phyloP scores from a whole-genome alignment of 352 stramenopile genomes.

The Thalassiosira exigua region DNA sequence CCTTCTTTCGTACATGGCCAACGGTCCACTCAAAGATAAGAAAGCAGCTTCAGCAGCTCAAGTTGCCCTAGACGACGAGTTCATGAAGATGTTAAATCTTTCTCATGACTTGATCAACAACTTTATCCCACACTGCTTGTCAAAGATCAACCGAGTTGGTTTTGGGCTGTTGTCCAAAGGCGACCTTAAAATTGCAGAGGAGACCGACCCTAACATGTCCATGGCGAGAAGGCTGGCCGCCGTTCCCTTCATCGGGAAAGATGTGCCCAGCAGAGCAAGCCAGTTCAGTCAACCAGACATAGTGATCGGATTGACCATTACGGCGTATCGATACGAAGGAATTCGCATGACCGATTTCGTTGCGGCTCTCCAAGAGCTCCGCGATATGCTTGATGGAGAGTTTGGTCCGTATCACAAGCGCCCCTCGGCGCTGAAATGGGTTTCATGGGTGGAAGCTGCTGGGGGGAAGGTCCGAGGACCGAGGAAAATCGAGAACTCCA shows the following conservation, averaged over 20 bases:
- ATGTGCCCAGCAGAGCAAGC: constrained; percentile 97
- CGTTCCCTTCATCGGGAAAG: constrained; percentile 99
- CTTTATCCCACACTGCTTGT: constrained; percentile 97
- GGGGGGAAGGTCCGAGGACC: constrained; percentile 87
- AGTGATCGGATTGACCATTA: constrained; percentile 89
- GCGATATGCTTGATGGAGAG: constrained; percentile 89
- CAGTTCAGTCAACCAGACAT: constrained; percentile 99
- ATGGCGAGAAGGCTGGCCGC: constrained; percentile 93
- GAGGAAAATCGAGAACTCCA: constrained; percentile 73
- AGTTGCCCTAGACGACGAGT: constrained; percentile 86
- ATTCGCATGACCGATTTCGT: constrained; percentile 88
- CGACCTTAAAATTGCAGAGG: constrained; percentile 85
- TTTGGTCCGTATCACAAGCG: constrained; percentile 90
- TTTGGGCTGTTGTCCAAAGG: constrained; percentile 94
- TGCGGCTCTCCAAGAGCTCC: constrained; percentile 84
- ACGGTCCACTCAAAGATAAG: constrained; percentile 87
- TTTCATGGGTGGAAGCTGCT: constrained; percentile 87
- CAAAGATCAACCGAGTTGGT: constrained; percentile 99
- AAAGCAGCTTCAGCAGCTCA: constrained; percentile 81
- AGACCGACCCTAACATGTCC: constrained; percentile 91
- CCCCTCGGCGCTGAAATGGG: constrained; percentile 85
- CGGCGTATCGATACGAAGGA: constrained; percentile 91
- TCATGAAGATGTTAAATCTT: constrained; percentile 99
- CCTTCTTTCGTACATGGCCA: constrained; percentile 87
- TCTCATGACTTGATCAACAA: constrained; percentile 96